Conservation (phyloP, 2,329 filamentous ascomycete species). For the Byssochlamys sp. region DNA sequence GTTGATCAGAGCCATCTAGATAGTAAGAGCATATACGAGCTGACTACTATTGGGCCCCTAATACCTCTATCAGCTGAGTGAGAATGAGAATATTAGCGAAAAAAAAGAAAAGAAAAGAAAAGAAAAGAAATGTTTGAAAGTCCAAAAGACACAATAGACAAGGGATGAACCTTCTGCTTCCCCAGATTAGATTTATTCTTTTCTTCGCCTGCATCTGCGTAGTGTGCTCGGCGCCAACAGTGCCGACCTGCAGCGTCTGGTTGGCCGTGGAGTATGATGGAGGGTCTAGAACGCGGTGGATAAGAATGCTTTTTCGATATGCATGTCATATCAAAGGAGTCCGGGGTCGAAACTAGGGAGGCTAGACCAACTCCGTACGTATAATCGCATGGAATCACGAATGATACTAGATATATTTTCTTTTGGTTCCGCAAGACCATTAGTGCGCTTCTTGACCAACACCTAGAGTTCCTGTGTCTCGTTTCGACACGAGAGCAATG, state of each 20-base stretch:
- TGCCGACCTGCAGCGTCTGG: constrained; percentile 6
- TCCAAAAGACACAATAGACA: background rate
- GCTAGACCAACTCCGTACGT: background rate
- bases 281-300: background rate
- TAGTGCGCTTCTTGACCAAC: background rate
- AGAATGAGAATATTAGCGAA: background rate
- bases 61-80: background rate
- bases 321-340: background rate
- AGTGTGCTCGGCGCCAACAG: background rate
- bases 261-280: constrained; percentile 6
- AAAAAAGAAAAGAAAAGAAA: background rate
- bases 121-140: background rate
- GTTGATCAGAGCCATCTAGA: background rate
- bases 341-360: background rate
- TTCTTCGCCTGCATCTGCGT: background rate
- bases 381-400: background rate
- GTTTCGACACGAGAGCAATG: background rate
- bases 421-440: background rate
- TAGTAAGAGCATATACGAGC: background rate
- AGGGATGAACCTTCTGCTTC: background rate
- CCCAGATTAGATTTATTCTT: background rate
- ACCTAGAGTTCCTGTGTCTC: background rate
- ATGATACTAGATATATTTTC: background rate
- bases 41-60: background rate
- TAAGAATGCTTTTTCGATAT: background rate